Evolutionary conservation across 1,284 basidiomycete species (phyloP), one percentile per base, ranked within the genome.

Genomic region (Lentinula novae-zelandiae): DNA sequence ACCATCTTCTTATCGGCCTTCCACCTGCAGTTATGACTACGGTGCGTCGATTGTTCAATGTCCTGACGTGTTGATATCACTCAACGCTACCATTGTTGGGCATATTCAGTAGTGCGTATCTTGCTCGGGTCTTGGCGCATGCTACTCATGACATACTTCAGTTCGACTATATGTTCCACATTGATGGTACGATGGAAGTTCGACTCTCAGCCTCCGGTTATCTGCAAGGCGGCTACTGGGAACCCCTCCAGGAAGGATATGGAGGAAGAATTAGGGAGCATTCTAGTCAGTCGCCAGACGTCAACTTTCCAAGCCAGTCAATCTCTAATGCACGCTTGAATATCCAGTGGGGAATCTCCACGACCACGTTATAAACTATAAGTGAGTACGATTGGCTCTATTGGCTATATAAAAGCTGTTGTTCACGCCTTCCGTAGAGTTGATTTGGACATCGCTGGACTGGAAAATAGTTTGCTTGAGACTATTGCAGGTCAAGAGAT

Each of bases 351-450:
- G 86, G 12, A 85, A 80, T 38, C 69, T 89, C n/a, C 87, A 89
- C 64, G 85, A 89, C 67, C 86, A 89, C 66, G 81, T 88, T 44
- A 82, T 89, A 68, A 87, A 84, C 70, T 87, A 79, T 73, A 84
- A 84, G 77, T 46, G 5, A 15, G 63, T 56, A 5, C 42, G 44
- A 20, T 46, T 7, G 6, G 40, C 40, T 42, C 15, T 15, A n/a
- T 42, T 13, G 6, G 12, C 40, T 15, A 17, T 9, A 8, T 38
- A 2, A 27, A 27, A 27, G 27, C 27, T 27, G 27, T 27, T 15
- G 0, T 6, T 12, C n/a, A 20, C n/a, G 17, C 17, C n/a, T 46
- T 46, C 17, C 20, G 65, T 33, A 62, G 76, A 72, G 76, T 81
- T 60, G 85, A 89, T 64, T 78, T 88, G 51, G 85, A 88, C 64